Evolutionary conservation across 495 filamentous ascomycete genomes (phyloP), one percentile per base, ranked within the genome.

Genomic region (Cercophora newfieldiana): DNA sequence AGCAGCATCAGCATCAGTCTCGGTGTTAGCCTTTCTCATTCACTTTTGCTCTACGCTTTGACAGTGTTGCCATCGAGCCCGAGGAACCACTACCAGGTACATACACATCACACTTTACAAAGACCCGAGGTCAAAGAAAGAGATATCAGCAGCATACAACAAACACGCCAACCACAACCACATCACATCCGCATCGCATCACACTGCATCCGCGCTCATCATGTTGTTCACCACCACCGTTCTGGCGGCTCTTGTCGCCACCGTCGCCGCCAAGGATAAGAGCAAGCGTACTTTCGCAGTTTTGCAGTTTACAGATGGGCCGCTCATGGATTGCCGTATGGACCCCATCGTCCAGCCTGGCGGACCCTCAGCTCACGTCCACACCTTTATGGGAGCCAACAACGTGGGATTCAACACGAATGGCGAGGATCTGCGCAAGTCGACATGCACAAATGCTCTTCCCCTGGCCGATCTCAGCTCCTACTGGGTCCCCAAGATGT

Each of bases 401-500:
- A 89, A 85, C 61, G 93, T 93, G 70, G 82, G 84, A 63, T 80
- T 90, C 70, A 81, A 74, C 51, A 88, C 88, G 79, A 80, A 80
- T 50, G 90, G 87, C 61, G 76, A 84, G 54, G 72, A 80, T 28
- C 81, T 90, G 12, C 78, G 83, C 54, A 66, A 78, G 59, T 90
- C 91, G 0, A 77, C 76, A 0, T 95, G 92, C 77, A 89, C 87
- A 57, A 88, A 88, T 10, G 87, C 90, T 66, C 80, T 78, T 10
- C 80, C 89, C 66, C 86, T 83, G 63, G 81, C 83, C 64, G 91
- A 95, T 75, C 79, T 88, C 68, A 90, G 87, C 69, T 89, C 88
- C 76, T 94, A 95, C 79, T 94, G 91, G 92, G 83, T 88, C 54
- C 89, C 91, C 1, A 75, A 76, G 44, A 80, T 94, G 19, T 92